phyloP scores from a whole-genome alignment of 2,329 filamentous ascomycete genomes.

The Nemania sp. region DNA sequence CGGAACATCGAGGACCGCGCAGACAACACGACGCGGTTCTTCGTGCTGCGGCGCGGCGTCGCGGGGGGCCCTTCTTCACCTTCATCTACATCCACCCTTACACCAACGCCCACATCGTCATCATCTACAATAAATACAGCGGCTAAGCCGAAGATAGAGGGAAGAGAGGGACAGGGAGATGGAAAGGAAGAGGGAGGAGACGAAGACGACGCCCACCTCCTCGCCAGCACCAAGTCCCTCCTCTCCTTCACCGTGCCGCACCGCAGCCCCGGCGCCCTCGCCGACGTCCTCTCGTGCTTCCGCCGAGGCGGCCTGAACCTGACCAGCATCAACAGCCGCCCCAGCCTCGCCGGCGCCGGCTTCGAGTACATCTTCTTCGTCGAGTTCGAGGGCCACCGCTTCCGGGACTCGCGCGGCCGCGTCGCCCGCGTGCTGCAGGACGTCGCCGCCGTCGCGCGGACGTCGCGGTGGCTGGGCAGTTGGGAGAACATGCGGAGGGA shows the following conservation, averaged over 20 bases:
- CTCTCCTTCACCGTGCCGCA: constrained; percentile 88
- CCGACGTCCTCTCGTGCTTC: constrained; percentile 84
- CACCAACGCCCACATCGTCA: neutral
- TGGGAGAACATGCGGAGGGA: constrained; percentile 63
- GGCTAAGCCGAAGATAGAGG: neutral
- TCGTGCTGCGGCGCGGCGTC: constrained; percentile 66
- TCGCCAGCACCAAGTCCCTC: constrained; percentile 71
- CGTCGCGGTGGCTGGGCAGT: constrained; percentile 77
- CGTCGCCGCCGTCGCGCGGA: constrained; percentile 68
- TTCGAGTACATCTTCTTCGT: constrained; percentile 98
- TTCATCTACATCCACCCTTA: neutral
- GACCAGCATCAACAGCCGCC: constrained; percentile 90
- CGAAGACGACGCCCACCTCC: constrained; percentile 33
- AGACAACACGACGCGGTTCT: constrained; percentile 84
- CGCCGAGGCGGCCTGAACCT: constrained; percentile 79
- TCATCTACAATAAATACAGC: neutral
- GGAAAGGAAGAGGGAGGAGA: constrained; percentile 20
- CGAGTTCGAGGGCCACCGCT: constrained; percentile 79
- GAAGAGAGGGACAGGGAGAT: constrained; percentile 3
- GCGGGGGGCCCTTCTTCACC: neutral
- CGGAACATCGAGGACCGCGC: constrained; percentile 76
- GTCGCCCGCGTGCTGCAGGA: constrained; percentile 72
- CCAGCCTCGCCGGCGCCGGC: constrained; percentile 68
- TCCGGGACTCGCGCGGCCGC: constrained; percentile 64
- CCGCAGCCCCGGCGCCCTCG: constrained; percentile 81